Evolutionary conservation across 768 basidiomycete species (phyloP), one percentile per base, ranked within the genome.

Genomic region (Rhodotorula diobovata): DNA sequence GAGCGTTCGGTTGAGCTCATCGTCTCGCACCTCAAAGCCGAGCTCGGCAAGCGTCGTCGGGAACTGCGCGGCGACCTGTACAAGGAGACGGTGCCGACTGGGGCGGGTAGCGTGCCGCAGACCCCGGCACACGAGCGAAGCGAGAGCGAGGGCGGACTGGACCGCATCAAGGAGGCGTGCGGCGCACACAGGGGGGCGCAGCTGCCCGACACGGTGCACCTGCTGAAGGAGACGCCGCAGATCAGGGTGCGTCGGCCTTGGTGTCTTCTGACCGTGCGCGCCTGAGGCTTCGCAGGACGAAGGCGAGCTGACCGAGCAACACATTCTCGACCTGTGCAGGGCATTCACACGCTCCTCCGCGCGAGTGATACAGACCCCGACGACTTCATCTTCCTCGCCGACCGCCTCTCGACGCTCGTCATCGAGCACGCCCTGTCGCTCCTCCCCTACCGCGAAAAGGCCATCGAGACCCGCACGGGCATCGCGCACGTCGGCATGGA

Each of bases 361-460:
- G 34, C 15, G 88, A 92, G 76, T 82, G 81, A 81, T n/a, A 88
- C 90, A 1, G 81, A 82, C 21, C 83, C 88, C 28, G 90, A 90
- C 76, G 93, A 97, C 78, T 98, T 97, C 77, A 87, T 97, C 50
- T 95, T 96, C 83, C 93, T 92, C 78, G 86, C 87, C 0, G 93
- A 96, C 79, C 85, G 95, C 28, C 82, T 98, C 4, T 86, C 94
- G 0, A 93, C 91, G 0, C 80, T 91, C 30, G 81, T 98, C 34
- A 86, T 90, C 10, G 95, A 98, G 80, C 85, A 87, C 78, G 91
- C 93, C 1, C 83, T 94, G 78, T 88, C 89, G 54, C 84, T 87
- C 68, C 84, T 98, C n/a, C 93, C 93, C 4, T 90, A 88, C 80
- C 78, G 81, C n/a, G 61, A 77, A 9, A 78, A 79, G 41, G 78